A percentile compares a stretch with the other conserved stretches of the same genome.
Conservation (phyloP, 164 flowering plant species). For the Amborella trichopoda region DNA sequence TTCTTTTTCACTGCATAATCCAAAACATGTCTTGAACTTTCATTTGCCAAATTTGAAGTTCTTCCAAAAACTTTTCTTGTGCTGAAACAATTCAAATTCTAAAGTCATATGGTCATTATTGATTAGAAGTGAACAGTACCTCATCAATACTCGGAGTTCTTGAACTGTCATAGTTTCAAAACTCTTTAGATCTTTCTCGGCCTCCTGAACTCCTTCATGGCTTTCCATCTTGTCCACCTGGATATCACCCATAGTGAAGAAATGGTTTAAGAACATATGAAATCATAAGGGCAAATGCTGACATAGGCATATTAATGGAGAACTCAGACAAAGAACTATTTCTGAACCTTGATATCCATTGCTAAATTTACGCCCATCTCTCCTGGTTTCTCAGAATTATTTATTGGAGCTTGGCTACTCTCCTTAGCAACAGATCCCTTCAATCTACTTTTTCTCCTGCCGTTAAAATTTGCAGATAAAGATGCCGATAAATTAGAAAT, state of each 20-base stretch:
- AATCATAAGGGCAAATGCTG: not conserved
- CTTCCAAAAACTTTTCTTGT: not conserved
- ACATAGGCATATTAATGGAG: not conserved
- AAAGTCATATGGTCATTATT: not conserved
- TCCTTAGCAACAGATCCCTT: constrained; percentile 6
- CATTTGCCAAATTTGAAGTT: not conserved
- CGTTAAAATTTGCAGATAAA: not conserved
- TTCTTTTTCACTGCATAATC: not conserved
- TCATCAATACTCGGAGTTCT: constrained; percentile 45
- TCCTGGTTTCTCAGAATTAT: not conserved
- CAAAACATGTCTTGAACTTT: not conserved
- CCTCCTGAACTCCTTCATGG: constrained; percentile 16
- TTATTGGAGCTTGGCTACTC: constrained; percentile 1
- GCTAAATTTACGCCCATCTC: not conserved
- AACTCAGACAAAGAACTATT: not conserved
- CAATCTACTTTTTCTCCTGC: constrained; percentile 10
- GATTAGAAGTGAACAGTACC: constrained; percentile 21
- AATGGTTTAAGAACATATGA: not conserved
- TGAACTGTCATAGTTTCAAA: constrained; percentile 63
- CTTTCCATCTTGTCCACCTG: constrained; percentile 13
- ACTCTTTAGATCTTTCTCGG: constrained; percentile 23
- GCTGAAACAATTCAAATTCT: not conserved
- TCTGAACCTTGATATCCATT: constrained; percentile 14
- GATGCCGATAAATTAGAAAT: constrained; percentile 6
- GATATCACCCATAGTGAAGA: constrained; percentile 5